These are phyloP conservation scores for Leccinum subgranulosum DNA, from an alignment of 768 basidiomycete genomes.

Conservation along the genomic window DNA sequence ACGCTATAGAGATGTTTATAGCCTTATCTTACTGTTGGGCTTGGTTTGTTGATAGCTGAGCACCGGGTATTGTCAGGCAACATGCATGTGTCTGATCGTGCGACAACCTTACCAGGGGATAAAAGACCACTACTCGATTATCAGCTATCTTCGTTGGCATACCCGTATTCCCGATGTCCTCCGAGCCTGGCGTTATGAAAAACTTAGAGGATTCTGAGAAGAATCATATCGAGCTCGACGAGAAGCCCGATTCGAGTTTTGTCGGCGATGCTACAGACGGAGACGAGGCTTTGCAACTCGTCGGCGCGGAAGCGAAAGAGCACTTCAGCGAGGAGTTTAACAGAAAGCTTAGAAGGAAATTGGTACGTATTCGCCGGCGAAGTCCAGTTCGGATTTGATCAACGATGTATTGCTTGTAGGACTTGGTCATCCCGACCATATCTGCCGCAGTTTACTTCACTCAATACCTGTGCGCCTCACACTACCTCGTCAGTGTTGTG, in stretches of 20 bases:
- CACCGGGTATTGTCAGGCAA: constrained; percentile 9
- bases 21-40: constrained; percentile 16
- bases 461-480: constrained; percentile 51
- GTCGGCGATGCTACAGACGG: constrained; percentile 42
- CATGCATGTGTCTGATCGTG: background rate
- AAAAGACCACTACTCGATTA: constrained; percentile 1
- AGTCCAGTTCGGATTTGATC: background rate
- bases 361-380: constrained; percentile 39
- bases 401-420: constrained; percentile 30
- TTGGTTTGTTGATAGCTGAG: background rate
- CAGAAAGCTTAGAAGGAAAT: constrained; percentile 50
- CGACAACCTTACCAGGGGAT: constrained; percentile 6
- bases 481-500: background rate
- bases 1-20: constrained; percentile 8
- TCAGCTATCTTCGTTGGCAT: background rate
- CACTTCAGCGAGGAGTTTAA: constrained; percentile 65
- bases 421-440: constrained; percentile 50
- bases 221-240: constrained; percentile 24
- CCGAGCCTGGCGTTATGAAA: constrained; percentile 8
- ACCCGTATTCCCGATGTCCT: constrained; percentile 17
- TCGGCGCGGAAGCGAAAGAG: constrained; percentile 47
- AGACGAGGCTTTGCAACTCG: constrained; percentile 60
- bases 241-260: constrained; percentile 28
- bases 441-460: constrained; percentile 68
- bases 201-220: constrained; percentile 15